Conservation (phyloP, 495 filamentous ascomycete genomes). For the Amorphotheca resinae region DNA sequence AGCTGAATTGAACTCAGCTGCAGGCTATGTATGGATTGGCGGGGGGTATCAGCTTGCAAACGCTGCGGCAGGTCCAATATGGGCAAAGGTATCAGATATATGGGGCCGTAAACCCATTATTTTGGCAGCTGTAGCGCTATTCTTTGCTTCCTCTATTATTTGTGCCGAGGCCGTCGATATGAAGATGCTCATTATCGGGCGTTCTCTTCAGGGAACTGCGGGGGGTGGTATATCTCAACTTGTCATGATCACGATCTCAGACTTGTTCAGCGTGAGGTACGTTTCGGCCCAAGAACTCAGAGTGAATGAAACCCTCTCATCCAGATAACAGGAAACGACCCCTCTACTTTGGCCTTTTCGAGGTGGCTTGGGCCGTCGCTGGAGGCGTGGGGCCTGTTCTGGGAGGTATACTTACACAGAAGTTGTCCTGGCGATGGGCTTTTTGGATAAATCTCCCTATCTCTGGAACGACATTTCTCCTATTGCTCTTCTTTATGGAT, state of each 20-base stretch:
- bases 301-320: neutral
- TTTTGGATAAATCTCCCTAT: constrained; percentile 37
- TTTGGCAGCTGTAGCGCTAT: constrained; percentile 50
- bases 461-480: constrained; percentile 39
- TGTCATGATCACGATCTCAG: constrained; percentile 63
- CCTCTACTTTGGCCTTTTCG: constrained; percentile 29
- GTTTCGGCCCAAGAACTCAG: neutral
- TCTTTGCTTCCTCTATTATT: constrained; percentile 48
- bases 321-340: constrained; percentile 4
- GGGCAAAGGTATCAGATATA: constrained; percentile 48
- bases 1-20: constrained; percentile 39
- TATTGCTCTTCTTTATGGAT: constrained; percentile 45
- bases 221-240: constrained; percentile 50
- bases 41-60: constrained; percentile 43
- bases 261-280: constrained; percentile 36
- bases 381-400: constrained; percentile 55
- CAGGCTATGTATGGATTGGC: constrained; percentile 56
- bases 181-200: constrained; percentile 56
- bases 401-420: constrained; percentile 54
- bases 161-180: constrained; percentile 53
- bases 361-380: constrained; percentile 56
- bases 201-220: constrained; percentile 51
- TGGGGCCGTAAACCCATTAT: constrained; percentile 67
- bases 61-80: constrained; percentile 30
- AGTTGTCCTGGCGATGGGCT: constrained; percentile 22